Percentiles rank a stretch among this genome's conserved stretches.
Evolutionary conservation across 1,139 yeast genomes (phyloP).

Genomic region (Pichia sp.): DNA sequence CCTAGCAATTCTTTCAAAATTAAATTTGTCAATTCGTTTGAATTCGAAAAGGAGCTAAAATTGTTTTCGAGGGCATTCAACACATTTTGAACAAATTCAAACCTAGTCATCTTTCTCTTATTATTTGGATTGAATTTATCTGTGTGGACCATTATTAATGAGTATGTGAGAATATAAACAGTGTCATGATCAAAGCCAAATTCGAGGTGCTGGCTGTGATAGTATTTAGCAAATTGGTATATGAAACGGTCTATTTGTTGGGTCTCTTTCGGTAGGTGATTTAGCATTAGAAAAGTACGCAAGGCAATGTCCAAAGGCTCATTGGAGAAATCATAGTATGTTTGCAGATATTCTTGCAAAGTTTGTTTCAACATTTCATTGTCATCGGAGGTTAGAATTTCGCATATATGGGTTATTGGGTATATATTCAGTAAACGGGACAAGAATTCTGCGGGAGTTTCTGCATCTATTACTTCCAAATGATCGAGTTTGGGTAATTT

Average conservation of each 20-base stretch:
- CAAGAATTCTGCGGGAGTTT: slow-evolving; percentile 23
- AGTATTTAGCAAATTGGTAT: slow-evolving; percentile 50
- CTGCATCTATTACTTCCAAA: slow-evolving; percentile 14
- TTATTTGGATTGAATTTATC: slow-evolving; percentile 64
- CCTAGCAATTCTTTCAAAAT: slow-evolving; percentile 39
- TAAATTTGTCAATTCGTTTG: slow-evolving; percentile 18
- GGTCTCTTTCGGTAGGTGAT: slow-evolving; percentile 60
- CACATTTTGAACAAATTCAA: slow-evolving; percentile 53
- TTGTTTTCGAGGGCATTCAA: slow-evolving; percentile 41
- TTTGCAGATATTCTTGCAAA: slow-evolving; percentile 36
- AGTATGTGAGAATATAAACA: slow-evolving; percentile 54
- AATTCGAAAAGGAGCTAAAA: slow-evolving; percentile 1
- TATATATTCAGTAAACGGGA: slow-evolving; percentile 23
- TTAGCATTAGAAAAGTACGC: slow-evolving; percentile 50
- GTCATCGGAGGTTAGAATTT: slow-evolving; percentile 23
- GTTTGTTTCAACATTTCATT: slow-evolving; percentile 29
- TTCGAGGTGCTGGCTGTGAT: slow-evolving; percentile 37
- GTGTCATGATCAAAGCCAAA: slow-evolving; percentile 43
- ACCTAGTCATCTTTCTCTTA: slow-evolving; percentile 57
- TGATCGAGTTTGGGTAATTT: slow-evolving; percentile 14
- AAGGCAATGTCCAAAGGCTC: slow-evolving; percentile 62
- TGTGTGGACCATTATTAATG: slow-evolving; percentile 64
- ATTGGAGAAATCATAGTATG: slow-evolving; percentile 43
- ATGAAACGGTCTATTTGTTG: slow-evolving; percentile 68
- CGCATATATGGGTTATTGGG: slow-evolving; percentile 23